Conservation (phyloP, 257 asterid species). For the Primulina tabacum region DNA sequence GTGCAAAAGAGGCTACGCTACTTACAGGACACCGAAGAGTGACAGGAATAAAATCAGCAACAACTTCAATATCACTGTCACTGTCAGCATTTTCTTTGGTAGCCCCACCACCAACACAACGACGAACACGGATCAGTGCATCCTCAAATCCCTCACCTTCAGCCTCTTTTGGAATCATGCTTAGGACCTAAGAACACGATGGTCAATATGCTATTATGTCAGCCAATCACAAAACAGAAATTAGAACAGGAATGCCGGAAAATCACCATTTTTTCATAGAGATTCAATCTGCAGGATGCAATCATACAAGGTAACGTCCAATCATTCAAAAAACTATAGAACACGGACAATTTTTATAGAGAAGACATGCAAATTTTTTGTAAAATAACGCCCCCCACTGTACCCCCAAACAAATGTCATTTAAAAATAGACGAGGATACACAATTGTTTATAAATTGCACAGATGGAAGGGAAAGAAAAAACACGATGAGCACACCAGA, state of each 20-base stretch:
- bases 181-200: slow-evolving; percentile 54
- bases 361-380: neutral
- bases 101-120: slow-evolving; percentile 85
- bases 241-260: slow-evolving; percentile 21
- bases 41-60: slow-evolving; percentile 91
- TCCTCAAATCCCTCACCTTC: slow-evolving; percentile 94
- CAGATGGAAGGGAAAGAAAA: neutral
- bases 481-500: neutral
- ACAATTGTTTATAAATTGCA: neutral
- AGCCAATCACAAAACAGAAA: slow-evolving; percentile 18
- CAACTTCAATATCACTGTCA: slow-evolving; percentile 97
- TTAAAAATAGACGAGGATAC: neutral
- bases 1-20: slow-evolving; percentile 20
- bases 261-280: slow-evolving; percentile 22
- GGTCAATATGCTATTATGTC: slow-evolving; percentile 12
- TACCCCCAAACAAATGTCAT: neutral
- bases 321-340: slow-evolving; percentile 11
- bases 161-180: slow-evolving; percentile 74
- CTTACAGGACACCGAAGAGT: slow-evolving; percentile 99
- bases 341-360: neutral
- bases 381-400: neutral
- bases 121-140: slow-evolving; percentile 76
- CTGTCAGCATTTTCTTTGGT: slow-evolving; percentile 92
- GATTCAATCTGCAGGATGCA: slow-evolving; percentile 23
- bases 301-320: slow-evolving; percentile 20